Base-by-base conservation (phyloP, 345 rosid genomes). In the Camelina laxa region DNA sequence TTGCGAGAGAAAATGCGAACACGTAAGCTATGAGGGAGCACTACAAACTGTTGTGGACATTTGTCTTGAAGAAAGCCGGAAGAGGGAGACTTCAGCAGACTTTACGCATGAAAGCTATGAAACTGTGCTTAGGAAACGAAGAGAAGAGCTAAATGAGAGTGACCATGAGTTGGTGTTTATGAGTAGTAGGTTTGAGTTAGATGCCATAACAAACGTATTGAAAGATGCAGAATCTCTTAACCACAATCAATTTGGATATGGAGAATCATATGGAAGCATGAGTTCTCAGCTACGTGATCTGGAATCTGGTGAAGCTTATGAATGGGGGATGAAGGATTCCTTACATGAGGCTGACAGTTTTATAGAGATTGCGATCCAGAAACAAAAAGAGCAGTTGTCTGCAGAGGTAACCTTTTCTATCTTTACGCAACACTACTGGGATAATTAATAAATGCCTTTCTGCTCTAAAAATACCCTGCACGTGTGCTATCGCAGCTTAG, bases 61-160 rank as follows among this genome's bases (percentile, higher is more conserved):
- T 47, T 88, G 94, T 77, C 85, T 87, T 69, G 90, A 91, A 78
- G 95, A 91, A 86, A 86, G 87, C 66, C 87, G 89, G 85, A 93
- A 77, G 79, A 85, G 88, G 80, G 97, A 85, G 83, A 72, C 81
- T 71, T 76, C 81, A 63, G 80, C 81, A 45, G 90, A 77, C 57
- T 81, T 79, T 78, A 82, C 72, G 58, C 69, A 77, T 76, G 81
- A 75, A 75, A 84, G 88, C 86, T 88, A 84, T 78, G 88, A 86
- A 24, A 74, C 85, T 74, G 84, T 84, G 62, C 88, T 91, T 48
- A 86, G 83, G 76, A 88, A 80, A 80, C 82, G 94, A 80, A 86
- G 81, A 77, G 89, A 86, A 60, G 90, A 88, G 79, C 81, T 86
- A 27, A 72, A 57, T 31, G 88, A 72, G 70, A 82, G 73, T 75